Evolutionary conservation across 1,284 basidiomycete species (phyloP).

Genomic region (Takashimella koratensis): DNA sequence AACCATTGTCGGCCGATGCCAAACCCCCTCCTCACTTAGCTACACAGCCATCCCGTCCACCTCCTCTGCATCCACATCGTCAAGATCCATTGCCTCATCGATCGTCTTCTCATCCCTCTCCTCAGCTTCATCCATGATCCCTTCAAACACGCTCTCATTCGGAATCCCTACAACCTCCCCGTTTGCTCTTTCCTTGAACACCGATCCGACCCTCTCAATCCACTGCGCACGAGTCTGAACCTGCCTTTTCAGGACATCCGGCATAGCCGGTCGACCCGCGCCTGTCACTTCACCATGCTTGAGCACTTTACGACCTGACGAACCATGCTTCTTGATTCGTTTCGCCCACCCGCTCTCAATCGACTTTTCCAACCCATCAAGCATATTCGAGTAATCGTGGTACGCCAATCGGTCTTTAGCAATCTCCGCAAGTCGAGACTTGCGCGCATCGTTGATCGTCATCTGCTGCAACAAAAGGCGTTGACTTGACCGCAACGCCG

Average conservation of each 20-base stretch:
- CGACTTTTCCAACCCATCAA: constrained; percentile 77
- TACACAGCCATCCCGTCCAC: constrained; percentile 16
- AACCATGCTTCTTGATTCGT: constrained; percentile 52
- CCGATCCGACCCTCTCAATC: constrained; percentile 66
- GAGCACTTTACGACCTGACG: constrained; percentile 51
- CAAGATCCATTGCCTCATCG: constrained; percentile 33
- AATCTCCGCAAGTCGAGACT: constrained; percentile 65
- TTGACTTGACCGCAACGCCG: constrained; percentile 83
- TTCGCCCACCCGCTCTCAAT: constrained; percentile 56
- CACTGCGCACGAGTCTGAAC: constrained; percentile 68
- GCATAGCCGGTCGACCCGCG: constrained; percentile 59
- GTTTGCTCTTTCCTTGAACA: constrained; percentile 61
- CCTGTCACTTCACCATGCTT: constrained; percentile 52
- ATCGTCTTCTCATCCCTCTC: constrained; percentile 46
- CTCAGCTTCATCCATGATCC: constrained; percentile 59
- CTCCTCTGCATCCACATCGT: constrained; percentile 32
- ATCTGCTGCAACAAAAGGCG: constrained; percentile 71
- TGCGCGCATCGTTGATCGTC: constrained; percentile 76
- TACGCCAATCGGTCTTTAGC: constrained; percentile 85
- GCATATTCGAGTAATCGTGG: constrained; percentile 76
- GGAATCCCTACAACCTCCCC: constrained; percentile 73
- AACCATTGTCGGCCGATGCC: too few relatives aligned
- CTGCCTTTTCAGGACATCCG: constrained; percentile 64
- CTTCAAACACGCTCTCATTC: constrained; percentile 65
- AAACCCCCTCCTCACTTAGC: too few relatives aligned